These are phyloP conservation scores for Poteriospumella lacustris DNA, from an alignment of 108 stramenopile genomes.

Conservation along the genomic window DNA sequence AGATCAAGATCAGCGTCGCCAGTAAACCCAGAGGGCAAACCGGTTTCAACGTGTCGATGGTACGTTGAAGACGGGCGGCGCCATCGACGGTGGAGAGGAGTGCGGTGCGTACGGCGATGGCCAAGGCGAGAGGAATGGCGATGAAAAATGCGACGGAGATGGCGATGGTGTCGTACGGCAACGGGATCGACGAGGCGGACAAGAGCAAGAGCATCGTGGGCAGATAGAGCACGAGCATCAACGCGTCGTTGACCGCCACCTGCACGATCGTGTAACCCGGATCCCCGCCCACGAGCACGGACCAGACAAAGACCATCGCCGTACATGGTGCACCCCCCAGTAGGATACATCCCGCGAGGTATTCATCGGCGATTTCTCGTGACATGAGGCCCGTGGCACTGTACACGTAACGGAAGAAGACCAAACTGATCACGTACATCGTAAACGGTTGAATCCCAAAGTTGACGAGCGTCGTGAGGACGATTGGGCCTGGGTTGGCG, in stretches of 20 bases:
- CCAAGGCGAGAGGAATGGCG: neutral
- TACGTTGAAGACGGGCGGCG: neutral
- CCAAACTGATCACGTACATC: constrained; percentile 32
- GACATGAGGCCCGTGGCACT: neutral
- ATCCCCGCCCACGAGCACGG: constrained; percentile 19
- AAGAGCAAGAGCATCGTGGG: constrained; percentile 27
- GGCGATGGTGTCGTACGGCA: constrained; percentile 28
- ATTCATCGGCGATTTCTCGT: neutral
- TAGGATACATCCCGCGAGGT: constrained; percentile 35
- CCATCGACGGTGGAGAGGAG: neutral
- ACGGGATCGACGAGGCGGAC: neutral
- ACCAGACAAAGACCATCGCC: constrained; percentile 46
- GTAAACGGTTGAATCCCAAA: constrained; percentile 38
- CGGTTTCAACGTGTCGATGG: neutral
- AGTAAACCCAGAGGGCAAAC: constrained; percentile 13
- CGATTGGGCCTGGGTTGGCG: neutral
- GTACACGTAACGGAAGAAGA: constrained; percentile 32
- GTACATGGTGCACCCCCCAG: constrained; percentile 42
- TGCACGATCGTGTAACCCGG: constrained; percentile 24
- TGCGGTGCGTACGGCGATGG: neutral
- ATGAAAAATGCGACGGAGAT: constrained; percentile 13
- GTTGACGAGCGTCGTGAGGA: constrained; percentile 34
- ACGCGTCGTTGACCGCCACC: constrained; percentile 27
- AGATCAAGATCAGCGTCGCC: constrained; percentile 14
- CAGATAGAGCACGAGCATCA: constrained; percentile 25